These are phyloP conservation scores for Trichoderma koningiopsis DNA, from an alignment of 2,329 filamentous ascomycete species.

Conservation along the genomic window DNA sequence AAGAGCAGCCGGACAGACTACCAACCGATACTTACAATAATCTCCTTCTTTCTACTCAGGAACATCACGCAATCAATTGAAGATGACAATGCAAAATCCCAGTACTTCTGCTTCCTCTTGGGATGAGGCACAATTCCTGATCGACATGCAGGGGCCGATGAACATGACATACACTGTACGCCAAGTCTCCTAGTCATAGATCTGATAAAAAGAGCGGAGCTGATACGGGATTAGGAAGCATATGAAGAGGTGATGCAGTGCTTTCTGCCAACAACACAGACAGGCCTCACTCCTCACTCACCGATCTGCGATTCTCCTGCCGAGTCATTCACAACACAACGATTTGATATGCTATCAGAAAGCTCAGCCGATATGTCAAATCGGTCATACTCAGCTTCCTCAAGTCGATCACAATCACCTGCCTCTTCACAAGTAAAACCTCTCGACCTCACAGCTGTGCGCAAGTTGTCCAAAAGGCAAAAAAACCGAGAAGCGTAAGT, in stretches of 20 bases:
- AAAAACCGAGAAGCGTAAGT: background rate
- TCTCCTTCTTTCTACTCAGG: background rate
- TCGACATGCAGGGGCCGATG: background rate
- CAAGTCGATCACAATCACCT: background rate
- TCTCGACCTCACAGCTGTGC: background rate
- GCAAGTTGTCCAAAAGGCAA: background rate
- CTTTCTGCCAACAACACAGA: background rate
- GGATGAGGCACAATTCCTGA: background rate
- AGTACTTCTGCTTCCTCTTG: background rate
- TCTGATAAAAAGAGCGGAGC: background rate
- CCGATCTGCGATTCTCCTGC: background rate
- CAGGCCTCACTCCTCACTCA: background rate
- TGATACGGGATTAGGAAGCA: background rate
- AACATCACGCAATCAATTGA: background rate
- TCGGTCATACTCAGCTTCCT: background rate
- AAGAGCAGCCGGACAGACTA: background rate
- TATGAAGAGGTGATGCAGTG: background rate
- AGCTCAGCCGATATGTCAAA: background rate
- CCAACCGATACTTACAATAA: background rate
- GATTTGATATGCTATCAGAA: background rate
- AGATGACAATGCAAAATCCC: background rate
- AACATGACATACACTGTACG: background rate
- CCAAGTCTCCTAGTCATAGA: background rate
- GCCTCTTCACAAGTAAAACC: background rate
- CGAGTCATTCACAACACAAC: background rate